Evolutionary conservation across 805 yeast genomes (phyloP), one percentile per base, ranked within the genome.

Genomic region (Yarrowia hollandica): DNA sequence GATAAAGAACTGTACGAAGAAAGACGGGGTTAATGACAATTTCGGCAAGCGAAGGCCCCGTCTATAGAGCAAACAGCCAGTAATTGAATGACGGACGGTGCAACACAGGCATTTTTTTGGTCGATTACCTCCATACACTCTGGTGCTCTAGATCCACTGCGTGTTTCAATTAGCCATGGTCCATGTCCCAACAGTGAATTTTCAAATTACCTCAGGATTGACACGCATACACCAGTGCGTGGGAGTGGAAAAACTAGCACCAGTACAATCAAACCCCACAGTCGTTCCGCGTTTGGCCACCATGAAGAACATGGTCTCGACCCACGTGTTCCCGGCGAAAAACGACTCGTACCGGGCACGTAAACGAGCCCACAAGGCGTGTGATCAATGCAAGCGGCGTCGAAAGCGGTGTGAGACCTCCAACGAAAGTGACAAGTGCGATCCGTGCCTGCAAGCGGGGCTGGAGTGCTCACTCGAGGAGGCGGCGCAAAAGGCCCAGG

Each of bases 311-410:
- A 23, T 23, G 31, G 39, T 42, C 16, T 35, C 54, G 34, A 74
- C 74, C 75, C 69, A 71, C 64, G 79, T 75, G 57, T 75, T 75
- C 56, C 78, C 78, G 4, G 78, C 78, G 21, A 75, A 75, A 65
- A 70, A 75, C 63, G 71, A 67, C 16, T 73, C 67, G 61, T 75
- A 73, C 63, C 71, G 77, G 44, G 69, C 68, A 25, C 72, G 78
- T n/a, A 75, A 75, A 60, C 66, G 78, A 10, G 76, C 75, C 3
- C 75, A 73, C 66, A 69, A 71, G 63, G 77, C 78, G 42, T 75
- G 78, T 62, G 70, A 69, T 50, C 74, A 69, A 61, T 75, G 78
- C 65, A 70, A 76, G 52, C 67, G 72, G 6, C 66, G 74, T 23
- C 64, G 78, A 31, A 67, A 67, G 55, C 69, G 73, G 3, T 70